Base-by-base conservation (phyloP, 495 filamentous ascomycete genomes). In the Mytilinidion resinicola region DNA sequence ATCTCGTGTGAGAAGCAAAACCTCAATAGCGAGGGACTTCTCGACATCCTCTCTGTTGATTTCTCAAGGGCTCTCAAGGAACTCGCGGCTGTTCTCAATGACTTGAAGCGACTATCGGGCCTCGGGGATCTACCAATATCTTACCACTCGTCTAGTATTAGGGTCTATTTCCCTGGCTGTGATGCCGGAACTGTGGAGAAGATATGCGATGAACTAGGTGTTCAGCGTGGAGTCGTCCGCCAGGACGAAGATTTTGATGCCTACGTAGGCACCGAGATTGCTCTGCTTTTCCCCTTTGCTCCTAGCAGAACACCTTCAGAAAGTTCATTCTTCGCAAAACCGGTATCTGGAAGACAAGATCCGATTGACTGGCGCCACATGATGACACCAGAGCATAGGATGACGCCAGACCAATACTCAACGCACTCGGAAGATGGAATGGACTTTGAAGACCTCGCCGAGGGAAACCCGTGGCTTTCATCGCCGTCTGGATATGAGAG, bases 141-240 rank as follows among this genome's bases (percentile, higher is more conserved):
- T 0, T 77, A 96, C 39, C 85, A 85, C 52, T 72, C 74, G 17
- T 81, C 80, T 0, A 81, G 81, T 7, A 74, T 98, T 8, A 81
- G 87, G 10, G 86, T 97, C 2, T 85, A 89, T 37, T 97, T 98
- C 68, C 87, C 89, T 1, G 93, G 93, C 20, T 95, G 92, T 60
- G 91, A 96, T 66, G 83, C 82, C 0, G 83, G 85, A 4, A 88
- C 87, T 1, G 90, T 97, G 0, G 89, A 95, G 68, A 74, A 78
- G 14, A 77, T 96, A 0, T 96, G 91, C 68, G 79, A 88, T 46
- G 93, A 98, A 71, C 78, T 92, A n/a, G 88, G 87, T 15, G 75
- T 96, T 9, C 78, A 80, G 42, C 75, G 90, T 36, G 93, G 93
- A 3, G 75, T 89, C 14, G 81, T 96, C 9, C 62, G 74, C 15